Evolutionary conservation across 352 stramenopile species (phyloP), one percentile per base, ranked within the genome.

Genomic region (Pythium vanterpoolii): DNA sequence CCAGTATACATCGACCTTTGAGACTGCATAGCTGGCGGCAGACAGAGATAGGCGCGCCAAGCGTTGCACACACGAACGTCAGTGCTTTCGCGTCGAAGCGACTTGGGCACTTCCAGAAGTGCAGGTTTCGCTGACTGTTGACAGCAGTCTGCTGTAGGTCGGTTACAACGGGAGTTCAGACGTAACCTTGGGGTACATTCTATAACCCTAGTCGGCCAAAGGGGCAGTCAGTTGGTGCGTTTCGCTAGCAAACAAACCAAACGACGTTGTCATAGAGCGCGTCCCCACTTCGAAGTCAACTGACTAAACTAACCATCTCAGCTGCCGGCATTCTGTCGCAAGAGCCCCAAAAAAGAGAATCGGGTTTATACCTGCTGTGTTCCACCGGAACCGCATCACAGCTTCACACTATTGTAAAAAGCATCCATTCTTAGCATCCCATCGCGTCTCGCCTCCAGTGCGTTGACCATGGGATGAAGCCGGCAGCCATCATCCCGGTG

Each of bases 61-160:
- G 49, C 36, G 33, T 45, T 56, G 49, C 33, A 45, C 49, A 45
- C 49, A 36, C 49, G 21, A 16, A 36, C 49, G 49, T 56, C 49
- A 56, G 49, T 47, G 3, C n/a, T 33, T 39, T 21, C 26, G 31
- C 27, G 47, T 19, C 14, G 48, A 50, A 50, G 47, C 56, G 55
- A 62, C 55, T 62, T 62, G 33, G n/a, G 33, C n/a, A 40, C 34
- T 38, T 63, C 33, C 27, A 48, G 46, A 63, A 63, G 56, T 63
- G 56, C 56, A 56, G 19, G 46, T 63, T 56, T 45, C 21, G n/a
- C 5, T 21, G 48, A 42, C 21, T 21, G 24, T 27, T 21, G 26
- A 39, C 9, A 26, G 47, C 34, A 21, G 34, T 21, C 34, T 42
- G 34, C 34, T 16, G 34, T 42, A 2, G 34, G 34, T 6, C 34